A percentile compares a stretch with the other conserved stretches of the same genome.
Conservation (phyloP, 331 rosid species). For the Stylosanthes scabra region DNA sequence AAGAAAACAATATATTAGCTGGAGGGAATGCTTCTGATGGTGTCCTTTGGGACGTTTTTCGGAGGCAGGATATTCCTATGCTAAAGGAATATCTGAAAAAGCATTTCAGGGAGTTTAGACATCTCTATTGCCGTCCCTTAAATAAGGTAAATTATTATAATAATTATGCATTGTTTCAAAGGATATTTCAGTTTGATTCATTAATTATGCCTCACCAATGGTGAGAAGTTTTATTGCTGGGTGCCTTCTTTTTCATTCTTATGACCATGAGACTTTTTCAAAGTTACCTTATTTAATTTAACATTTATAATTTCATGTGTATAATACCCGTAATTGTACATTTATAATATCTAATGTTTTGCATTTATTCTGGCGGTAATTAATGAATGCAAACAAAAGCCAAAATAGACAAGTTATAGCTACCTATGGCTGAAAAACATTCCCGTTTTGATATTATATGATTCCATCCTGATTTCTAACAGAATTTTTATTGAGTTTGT, state of each 20-base stretch:
- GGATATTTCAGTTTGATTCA: neutral
- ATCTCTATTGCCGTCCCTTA: slow-evolving; percentile 53
- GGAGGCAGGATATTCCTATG: slow-evolving; percentile 73
- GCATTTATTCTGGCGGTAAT: too few species aligned
- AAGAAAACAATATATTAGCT: slow-evolving; percentile 32
- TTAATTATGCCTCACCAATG: neutral
- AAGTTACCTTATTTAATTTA: too few species aligned
- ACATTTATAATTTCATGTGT: too few species aligned
- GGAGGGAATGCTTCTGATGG: slow-evolving; percentile 46
- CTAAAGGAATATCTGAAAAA: slow-evolving; percentile 59
- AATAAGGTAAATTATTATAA: slow-evolving; percentile 43
- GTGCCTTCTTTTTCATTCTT: neutral
- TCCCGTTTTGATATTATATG: neutral
- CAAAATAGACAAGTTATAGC: too few species aligned
- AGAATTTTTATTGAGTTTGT: too few species aligned
- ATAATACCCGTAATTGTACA: too few species aligned
- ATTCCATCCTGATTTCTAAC: too few species aligned
- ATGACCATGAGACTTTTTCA: neutral
- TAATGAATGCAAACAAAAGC: too few species aligned
- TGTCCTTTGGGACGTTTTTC: slow-evolving; percentile 78
- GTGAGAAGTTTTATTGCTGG: neutral
- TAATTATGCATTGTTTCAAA: neutral
- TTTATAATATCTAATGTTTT: too few species aligned
- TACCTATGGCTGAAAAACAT: too few species aligned
- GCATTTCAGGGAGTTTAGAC: slow-evolving; percentile 69